A percentile compares a stretch with the other conserved stretches of the same genome.
phyloP scores from a whole-genome alignment of 176 grass and related monocot species.

The Triticum dicoccoides region DNA sequence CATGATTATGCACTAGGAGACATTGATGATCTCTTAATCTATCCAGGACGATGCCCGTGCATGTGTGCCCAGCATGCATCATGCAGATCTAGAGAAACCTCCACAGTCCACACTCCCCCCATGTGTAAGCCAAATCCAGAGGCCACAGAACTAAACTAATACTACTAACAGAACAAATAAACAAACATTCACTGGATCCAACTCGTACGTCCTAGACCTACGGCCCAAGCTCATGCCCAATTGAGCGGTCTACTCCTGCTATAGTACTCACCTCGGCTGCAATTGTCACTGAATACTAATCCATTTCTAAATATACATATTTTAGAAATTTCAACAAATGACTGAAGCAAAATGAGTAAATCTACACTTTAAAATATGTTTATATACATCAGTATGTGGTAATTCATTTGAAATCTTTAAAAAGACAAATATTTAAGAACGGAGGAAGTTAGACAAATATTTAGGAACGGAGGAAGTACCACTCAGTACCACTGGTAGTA shows the following conservation, averaged over 20 bases:
- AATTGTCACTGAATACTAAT: no score
- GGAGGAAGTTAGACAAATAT: no score
- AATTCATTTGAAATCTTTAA: no score
- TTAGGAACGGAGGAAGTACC: no score
- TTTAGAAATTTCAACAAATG: no score
- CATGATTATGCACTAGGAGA: neutral
- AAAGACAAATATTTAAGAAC: no score
- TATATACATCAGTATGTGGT: no score
- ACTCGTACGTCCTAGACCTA: neutral
- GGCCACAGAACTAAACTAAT: conserved; percentile 29
- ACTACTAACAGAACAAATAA: neutral
- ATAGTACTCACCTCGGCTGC: no score
- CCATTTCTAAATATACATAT: no score
- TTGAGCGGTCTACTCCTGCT: no score
- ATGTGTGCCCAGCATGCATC: neutral
- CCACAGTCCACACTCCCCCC: conserved; percentile 4
- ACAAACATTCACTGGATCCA: neutral
- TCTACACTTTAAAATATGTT: no score
- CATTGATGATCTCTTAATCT: neutral
- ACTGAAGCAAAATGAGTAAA: no score
- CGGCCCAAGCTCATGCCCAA: neutral
- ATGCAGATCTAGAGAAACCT: conserved; percentile 31
- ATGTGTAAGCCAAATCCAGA: conserved; percentile 22
- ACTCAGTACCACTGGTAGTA: neutral
- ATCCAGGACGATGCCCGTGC: conserved; percentile 14